Evolutionary conservation across 2,329 filamentous ascomycete genomes (phyloP).

Genomic region (Aureobasidium lini): DNA sequence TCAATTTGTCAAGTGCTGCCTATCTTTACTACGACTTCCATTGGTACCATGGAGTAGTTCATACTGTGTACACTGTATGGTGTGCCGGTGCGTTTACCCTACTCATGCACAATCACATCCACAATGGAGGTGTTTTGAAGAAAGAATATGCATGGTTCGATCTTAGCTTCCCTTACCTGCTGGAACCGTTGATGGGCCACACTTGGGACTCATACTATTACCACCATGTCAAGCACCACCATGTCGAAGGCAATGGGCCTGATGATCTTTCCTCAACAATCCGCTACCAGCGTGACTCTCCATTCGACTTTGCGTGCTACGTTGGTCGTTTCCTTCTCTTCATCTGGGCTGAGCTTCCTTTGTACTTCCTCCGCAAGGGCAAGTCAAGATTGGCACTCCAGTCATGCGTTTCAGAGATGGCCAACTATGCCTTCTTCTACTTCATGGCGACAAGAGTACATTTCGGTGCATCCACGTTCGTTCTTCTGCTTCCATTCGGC

Average conservation of each 20-base stretch:
- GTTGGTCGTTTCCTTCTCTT: constrained; percentile 66
- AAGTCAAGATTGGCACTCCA: constrained; percentile 49
- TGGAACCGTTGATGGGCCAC: constrained; percentile 71
- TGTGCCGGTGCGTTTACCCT: constrained; percentile 70
- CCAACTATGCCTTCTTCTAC: constrained; percentile 48
- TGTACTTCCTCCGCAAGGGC: constrained; percentile 63
- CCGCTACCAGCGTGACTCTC: constrained; percentile 64
- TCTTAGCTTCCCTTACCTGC: constrained; percentile 60
- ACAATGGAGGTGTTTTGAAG: constrained; percentile 61
- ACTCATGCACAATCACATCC: constrained; percentile 80
- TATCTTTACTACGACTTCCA: constrained; percentile 59
- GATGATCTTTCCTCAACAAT: constrained; percentile 70
- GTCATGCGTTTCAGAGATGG: constrained; percentile 54
- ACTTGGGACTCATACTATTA: constrained; percentile 83
- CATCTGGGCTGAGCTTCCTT: constrained; percentile 66
- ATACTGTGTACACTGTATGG: constrained; percentile 58
- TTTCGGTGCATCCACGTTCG: constrained; percentile 53
- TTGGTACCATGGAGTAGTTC: constrained; percentile 59
- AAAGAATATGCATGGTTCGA: constrained; percentile 53
- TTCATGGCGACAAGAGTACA: constrained; percentile 44
- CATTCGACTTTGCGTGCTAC: constrained; percentile 62
- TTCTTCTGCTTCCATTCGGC: constrained; percentile 58
- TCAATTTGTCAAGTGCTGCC: constrained; percentile 61
- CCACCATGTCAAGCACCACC: constrained; percentile 80
- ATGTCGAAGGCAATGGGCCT: constrained; percentile 73